Conservation (phyloP, 176 grass and related monocot species). For the Coix lacrymajobi region DNA sequence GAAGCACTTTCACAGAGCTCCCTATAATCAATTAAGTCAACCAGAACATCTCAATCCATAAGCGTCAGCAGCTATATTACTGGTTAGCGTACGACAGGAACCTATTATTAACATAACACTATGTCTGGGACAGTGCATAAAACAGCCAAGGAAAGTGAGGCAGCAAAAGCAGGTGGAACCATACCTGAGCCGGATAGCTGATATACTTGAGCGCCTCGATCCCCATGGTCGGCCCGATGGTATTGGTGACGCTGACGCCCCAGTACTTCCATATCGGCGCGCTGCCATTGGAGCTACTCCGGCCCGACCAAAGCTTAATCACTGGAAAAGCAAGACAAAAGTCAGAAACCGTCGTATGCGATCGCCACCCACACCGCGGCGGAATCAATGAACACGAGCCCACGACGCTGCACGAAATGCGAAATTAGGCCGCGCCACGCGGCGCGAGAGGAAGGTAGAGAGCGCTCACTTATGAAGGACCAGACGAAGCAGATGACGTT, state of each 20-base stretch:
- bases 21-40: not conserved
- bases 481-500: constrained; percentile 83
- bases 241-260: constrained; percentile 85
- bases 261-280: constrained; percentile 75
- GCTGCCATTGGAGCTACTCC: constrained; percentile 37
- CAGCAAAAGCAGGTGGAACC: not conserved
- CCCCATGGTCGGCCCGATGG: constrained; percentile 88
- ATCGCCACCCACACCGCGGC: not conserved
- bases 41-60: not conserved
- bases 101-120: not conserved
- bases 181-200: constrained; percentile 94
- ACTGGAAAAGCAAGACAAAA: constrained; percentile 40
- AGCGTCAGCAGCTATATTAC: not conserved
- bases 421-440: not conserved
- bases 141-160: not conserved
- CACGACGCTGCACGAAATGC: not conserved
- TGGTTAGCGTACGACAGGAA: not conserved
- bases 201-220: constrained; percentile 98
- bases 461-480: constrained; percentile 84
- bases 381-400: not conserved
- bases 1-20: not conserved
- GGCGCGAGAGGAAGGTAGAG: not conserved
- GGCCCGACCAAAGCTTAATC: constrained; percentile 82
- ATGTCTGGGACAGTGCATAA: not conserved
- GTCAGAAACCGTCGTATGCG: not conserved